Evolutionary conservation across 805 yeast genomes (phyloP).

Genomic region (Sporopachydermia lactativora): DNA sequence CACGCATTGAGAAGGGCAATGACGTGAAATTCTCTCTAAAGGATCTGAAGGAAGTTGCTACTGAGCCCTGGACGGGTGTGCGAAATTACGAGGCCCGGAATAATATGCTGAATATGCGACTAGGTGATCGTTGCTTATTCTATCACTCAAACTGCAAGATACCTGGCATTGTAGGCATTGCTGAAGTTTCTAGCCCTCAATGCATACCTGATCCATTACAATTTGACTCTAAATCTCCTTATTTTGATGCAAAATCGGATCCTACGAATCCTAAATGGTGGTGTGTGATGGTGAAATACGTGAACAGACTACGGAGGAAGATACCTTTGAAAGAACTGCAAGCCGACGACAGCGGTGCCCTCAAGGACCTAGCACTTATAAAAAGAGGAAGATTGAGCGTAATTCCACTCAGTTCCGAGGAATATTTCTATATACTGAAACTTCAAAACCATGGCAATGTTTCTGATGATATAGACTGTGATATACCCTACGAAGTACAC

Average conservation of each 20-base stretch:
- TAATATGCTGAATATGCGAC: conserved; percentile 31
- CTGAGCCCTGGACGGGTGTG: conserved; percentile 47
- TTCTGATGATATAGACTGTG: conserved; percentile 22
- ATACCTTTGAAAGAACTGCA: conserved; percentile 27
- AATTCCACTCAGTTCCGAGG: conserved; percentile 29
- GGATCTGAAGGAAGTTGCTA: conserved; percentile 24
- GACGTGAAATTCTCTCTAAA: conserved; percentile 36
- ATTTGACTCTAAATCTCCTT: conserved; percentile 27
- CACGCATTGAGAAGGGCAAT: conserved; percentile 32
- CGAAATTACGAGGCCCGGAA: conserved; percentile 44
- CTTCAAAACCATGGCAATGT: conserved; percentile 20
- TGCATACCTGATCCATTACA: conserved; percentile 25
- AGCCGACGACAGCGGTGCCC: conserved; percentile 13
- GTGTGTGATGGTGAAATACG: conserved; percentile 36
- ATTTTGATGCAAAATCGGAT: conserved; percentile 33
- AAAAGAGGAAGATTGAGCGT: conserved; percentile 39
- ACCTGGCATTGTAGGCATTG: conserved; percentile 43
- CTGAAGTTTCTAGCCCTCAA: conserved; percentile 22
- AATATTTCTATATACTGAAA: conserved; percentile 25
- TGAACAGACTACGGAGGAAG: conserved; percentile 28
- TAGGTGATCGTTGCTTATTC: conserved; percentile 33
- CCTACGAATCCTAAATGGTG: conserved; percentile 37
- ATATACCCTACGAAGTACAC: conserved; percentile 12
- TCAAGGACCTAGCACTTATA: conserved; percentile 29
- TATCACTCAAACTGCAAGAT: conserved; percentile 40